Evolutionary conservation across 176 grass and related monocot species (phyloP), one percentile per base, ranked within the genome.

Genomic region (Oryza australiensis): DNA sequence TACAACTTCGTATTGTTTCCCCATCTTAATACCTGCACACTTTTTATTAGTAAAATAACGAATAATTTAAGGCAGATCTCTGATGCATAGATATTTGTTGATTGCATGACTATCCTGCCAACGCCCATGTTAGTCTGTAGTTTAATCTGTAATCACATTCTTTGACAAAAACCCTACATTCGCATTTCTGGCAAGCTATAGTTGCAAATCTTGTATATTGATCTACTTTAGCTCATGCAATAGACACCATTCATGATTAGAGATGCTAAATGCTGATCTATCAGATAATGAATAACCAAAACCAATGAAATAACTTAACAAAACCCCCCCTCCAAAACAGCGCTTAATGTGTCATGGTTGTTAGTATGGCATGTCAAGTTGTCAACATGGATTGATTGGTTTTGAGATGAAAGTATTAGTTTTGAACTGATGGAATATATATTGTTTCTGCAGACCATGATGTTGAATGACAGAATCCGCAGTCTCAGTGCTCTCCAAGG

Each of bases 401-500:
- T 55, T 55, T 55, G 18, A 55, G 51, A 22, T 55, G 46, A 4
- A 22, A 55, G 51, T 55, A 20, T 55, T 22, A 55, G 1, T 70
- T 57, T 18, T 26, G 40, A 46, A 5, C 15, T 49, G 24, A 26
- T 7, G 18, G 23, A 15, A 73, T 15, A 68, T 90, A 2, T 37
- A 62, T 88, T 13, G 1, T 87, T 43, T 48, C 0, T 94, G 67
- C 85, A 99, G 97, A 91, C 93, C 37, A 96, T 99, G 89, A 99
- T 99, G 97, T 24, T 99, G 77, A 99, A 99, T 4, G 97, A 99
- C 84, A 99, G 97, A 85, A 87, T 99, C 70, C 91, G 87, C 83
- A 99, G 97, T 27, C 93, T 99, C 3, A 89, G 91, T 78, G 82
- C 91, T 75, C 97, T 99, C 35, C 93, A 89, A 73, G 87, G 89